Evolutionary conservation across 2,329 filamentous ascomycete species (phyloP), one percentile per base, ranked within the genome.

Genomic region (Phyllosticta citribraziliensis): DNA sequence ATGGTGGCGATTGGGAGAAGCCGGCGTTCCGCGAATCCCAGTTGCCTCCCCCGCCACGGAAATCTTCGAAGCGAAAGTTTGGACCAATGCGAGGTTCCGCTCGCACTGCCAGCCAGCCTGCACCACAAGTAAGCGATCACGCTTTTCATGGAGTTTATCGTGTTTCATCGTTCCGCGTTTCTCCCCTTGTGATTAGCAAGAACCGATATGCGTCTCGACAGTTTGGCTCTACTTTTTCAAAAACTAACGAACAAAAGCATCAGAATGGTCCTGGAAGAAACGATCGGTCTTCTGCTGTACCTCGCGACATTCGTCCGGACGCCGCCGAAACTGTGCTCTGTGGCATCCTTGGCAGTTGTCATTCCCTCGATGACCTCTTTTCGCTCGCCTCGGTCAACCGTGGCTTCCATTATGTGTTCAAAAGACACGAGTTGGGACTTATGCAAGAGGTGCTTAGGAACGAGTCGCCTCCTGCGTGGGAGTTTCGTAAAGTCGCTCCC

Each of bases 401-500:
- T 55, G 79, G 79, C 20, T 84, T 85, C 70, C 84, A 84, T 66
- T 74, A 74, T 3, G 77, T 83, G 0, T 86, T 82, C 71, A 84
- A 84, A 67, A 72, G 75, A 20, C 75, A 84, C 65, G 82, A 85
- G 65, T 72, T 85, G 55, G 68, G 74, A 0, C 72, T 85, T 2
- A 78, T 85, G 60, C 80, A 80, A 56, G 72, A 70, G 5, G 76
- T 81, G 0, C 68, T 83, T 3, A 77, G 74, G 57, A 80, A 78
- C 55, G 78, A 80, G 73, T 85, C 82, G 1, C 77, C 82, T 5
- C 76, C 84, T 1, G 82, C 82, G 0, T 85, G 81, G 81, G 84
- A 86, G 65, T 73, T 83, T 56, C 79, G 82, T 14, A 81, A 86
- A 65, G 81, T 83, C 70, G 80, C 78, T 55, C 79, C 79, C 35